Evolutionary conservation across 305 asterid genomes (phyloP), one percentile per base, ranked within the genome.

Genomic region (Ajuga reptans): DNA sequence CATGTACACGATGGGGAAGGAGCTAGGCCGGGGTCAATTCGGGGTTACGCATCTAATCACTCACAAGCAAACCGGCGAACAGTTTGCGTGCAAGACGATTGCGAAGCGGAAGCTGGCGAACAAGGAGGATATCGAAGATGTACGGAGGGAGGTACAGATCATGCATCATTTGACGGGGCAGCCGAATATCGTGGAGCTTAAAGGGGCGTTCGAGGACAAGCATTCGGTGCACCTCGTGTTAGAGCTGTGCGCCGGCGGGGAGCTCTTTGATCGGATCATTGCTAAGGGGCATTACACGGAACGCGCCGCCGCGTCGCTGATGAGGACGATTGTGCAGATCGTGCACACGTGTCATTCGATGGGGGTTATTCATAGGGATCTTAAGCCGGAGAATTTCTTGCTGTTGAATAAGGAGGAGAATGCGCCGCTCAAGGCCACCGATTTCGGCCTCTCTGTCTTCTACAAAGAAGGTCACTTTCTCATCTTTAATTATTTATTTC

Each of bases 191-290:
- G 91, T 85, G 42, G 84, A 83, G 73, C 76, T 83, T 18, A 85
- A 78, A 73, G 91, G 91, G 17, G 86, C 87, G 9, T 85, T 65
- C 64, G 90, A 83, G 85, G 90, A 85, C 71, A 85, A 85, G 80
- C 90, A 85, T 9, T 77, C 84, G 2, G 90, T 85, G 72, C 82
- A 85, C 31, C 37, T 85, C 51, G 86, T 85, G 52, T 76, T 83
- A 84, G 91, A 85, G 82, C 73, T 85, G 1, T 85, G 91, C 69
- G 88, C 84, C 37, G 91, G 91, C 0, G 91, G 91, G 1, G 91
- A 85, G 82, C 85, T 85, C 9, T 85, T 85, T 72, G 91, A 85
- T 51, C 79, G 91, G 61, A 85, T 85, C 10, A 85, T 85, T 12
- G 82, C 88, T 46, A 78, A 75, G 78, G 90, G 91, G 6, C 88